Percentiles rank a stretch among this genome's conserved stretches.
Conservation (phyloP, 1,284 basidiomycete species). For the Boletellus sp. region DNA sequence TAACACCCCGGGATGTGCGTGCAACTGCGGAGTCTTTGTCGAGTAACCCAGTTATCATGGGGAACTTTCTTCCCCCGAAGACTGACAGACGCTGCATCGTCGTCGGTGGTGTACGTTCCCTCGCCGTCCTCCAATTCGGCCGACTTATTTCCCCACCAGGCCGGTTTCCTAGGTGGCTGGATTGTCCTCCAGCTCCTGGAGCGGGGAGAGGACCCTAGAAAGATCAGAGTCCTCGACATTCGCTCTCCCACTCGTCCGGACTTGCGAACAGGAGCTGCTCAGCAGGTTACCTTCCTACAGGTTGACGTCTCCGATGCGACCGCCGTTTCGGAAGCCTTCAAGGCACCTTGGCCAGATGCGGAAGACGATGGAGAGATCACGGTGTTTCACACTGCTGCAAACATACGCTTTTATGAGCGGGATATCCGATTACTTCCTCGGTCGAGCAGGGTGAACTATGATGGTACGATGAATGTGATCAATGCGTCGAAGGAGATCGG, state of each 20-base stretch:
- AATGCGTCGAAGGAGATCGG: constrained; percentile 40
- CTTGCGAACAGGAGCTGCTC: constrained; percentile 44
- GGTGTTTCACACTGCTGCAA: constrained; percentile 71
- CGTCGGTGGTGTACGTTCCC: constrained; percentile 47
- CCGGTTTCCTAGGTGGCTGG: constrained; percentile 74
- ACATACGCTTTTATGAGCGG: constrained; percentile 73
- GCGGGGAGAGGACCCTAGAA: constrained; percentile 63
- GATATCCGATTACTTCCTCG: constrained; percentile 44
- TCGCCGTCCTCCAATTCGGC: background rate
- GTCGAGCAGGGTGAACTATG: constrained; percentile 60
- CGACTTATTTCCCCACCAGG: constrained; percentile 35
- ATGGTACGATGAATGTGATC: constrained; percentile 62
- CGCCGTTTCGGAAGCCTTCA: constrained; percentile 58
- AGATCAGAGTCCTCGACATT: constrained; percentile 65
- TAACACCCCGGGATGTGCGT: constrained; percentile 39
- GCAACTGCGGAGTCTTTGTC: constrained; percentile 35
- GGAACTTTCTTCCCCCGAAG: constrained; percentile 41
- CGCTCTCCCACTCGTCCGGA: constrained; percentile 53
- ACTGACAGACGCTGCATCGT: constrained; percentile 58
- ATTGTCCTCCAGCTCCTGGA: constrained; percentile 62
- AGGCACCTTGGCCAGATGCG: constrained; percentile 54
- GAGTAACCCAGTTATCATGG: constrained; percentile 31
- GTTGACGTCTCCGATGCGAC: constrained; percentile 54
- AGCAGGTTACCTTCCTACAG: constrained; percentile 52
- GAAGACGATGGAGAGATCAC: constrained; percentile 40